phyloP scores from a whole-genome alignment of 1,284 basidiomycete genomes.

The Sporisorium scitamineum region DNA sequence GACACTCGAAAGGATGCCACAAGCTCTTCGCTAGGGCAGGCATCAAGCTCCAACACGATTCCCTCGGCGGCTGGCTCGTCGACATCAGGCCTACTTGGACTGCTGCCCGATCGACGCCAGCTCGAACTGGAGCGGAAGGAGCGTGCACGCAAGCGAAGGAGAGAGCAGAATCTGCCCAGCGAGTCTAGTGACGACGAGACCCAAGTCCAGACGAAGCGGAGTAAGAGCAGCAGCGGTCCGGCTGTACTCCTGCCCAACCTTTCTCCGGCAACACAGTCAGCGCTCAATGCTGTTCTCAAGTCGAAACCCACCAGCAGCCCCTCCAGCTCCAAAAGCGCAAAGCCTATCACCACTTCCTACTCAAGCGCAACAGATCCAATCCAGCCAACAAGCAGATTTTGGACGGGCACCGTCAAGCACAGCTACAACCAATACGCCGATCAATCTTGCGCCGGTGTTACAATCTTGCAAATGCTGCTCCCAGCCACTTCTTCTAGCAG shows the following conservation, averaged over 20 bases:
- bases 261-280: neutral
- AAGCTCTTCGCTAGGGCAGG: neutral
- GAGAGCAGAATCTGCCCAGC: slow-evolving; percentile 34
- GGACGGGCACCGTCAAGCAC: slow-evolving; percentile 60
- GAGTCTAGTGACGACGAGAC: slow-evolving; percentile 17
- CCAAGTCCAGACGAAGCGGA: slow-evolving; percentile 9
- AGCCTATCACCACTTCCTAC: neutral
- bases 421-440: slow-evolving; percentile 55
- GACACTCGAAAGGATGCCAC: neutral
- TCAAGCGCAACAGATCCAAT: slow-evolving; percentile 37
- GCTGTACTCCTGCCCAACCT: neutral
- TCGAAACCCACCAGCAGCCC: neutral
- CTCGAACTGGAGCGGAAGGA: slow-evolving; percentile 58
- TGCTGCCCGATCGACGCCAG: slow-evolving; percentile 54
- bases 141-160: slow-evolving; percentile 44
- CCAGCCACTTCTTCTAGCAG: slow-evolving; percentile 46
- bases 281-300: too few relatives aligned
- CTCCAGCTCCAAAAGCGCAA: neutral
- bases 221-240: neutral
- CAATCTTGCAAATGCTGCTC: slow-evolving; percentile 46
- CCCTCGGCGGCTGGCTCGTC: neutral
- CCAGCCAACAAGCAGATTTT: slow-evolving; percentile 47
- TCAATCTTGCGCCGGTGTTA: slow-evolving; percentile 16
- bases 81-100: slow-evolving; percentile 3
- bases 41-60: neutral